phyloP scores from a whole-genome alignment of 2,329 filamentous ascomycete species.

The Aspergillus viridinutans region DNA sequence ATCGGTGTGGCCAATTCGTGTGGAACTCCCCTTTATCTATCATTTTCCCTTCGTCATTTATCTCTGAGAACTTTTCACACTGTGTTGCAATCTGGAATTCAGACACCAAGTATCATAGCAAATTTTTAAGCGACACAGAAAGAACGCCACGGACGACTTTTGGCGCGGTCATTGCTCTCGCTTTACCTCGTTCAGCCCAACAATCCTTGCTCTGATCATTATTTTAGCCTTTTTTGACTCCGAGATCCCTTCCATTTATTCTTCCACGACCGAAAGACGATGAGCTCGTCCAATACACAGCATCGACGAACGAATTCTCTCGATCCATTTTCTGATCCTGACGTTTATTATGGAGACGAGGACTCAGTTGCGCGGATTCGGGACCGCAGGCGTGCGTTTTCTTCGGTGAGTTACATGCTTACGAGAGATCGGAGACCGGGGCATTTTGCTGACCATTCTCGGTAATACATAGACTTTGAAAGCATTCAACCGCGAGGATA shows the following conservation, averaged over 20 bases:
- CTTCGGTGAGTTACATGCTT: conserved; percentile 44
- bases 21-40: background rate
- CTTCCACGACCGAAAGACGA: conserved; percentile 17
- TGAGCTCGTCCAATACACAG: conserved; percentile 39
- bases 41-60: background rate
- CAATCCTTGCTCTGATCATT: conserved; percentile 6
- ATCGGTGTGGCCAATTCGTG: background rate
- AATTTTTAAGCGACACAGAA: background rate
- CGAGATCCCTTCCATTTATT: background rate
- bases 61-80: background rate
- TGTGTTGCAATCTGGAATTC: background rate
- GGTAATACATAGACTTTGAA: conserved; percentile 29
- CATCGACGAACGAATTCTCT: conserved; percentile 40
- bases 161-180: conserved; percentile 4
- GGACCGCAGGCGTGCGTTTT: conserved; percentile 51
- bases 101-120: background rate
- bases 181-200: conserved; percentile 1
- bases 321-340: conserved; percentile 56
- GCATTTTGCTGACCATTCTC: conserved; percentile 10
- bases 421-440: conserved; percentile 11
- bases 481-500: conserved; percentile 33
- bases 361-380: conserved; percentile 44
- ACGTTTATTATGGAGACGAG: conserved; percentile 57
- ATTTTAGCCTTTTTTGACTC: conserved; percentile 2
- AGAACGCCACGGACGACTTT: conserved; percentile 3